Base-by-base conservation (phyloP, 176 grass and related monocot species). In the Oryza punctata region DNA sequence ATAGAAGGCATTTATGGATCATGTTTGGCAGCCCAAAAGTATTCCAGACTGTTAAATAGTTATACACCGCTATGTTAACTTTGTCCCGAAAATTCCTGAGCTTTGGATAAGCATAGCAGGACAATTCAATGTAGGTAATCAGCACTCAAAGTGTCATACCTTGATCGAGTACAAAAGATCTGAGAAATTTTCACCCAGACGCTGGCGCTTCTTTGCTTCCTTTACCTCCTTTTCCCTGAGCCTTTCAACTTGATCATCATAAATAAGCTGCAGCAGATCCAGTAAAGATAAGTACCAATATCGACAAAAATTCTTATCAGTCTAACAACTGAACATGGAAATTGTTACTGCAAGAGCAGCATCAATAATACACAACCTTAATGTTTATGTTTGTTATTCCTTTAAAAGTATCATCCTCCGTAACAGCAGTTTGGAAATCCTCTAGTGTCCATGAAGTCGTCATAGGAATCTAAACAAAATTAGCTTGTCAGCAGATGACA, bases 111-210 rank as follows among this genome's bases (percentile, higher is more conserved):
- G 59, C 70, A 74, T 32, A 65, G 27, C 75, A 79, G 69, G 25
- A 70, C 47, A 24, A 79, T 70, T 72, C 66, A 26, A 89, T 72
- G 32, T 44, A 85, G 21, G 12, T 28, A 73, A 61, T 23, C 32
- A 66, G 30, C 16, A 73, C 26, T 46, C 6, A 66, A 49, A 23
- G 33, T 67, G 59, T 19, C 28, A 61, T 81, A 96, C 97, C 93
- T 96, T 99, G 28, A 99, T 94, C 32, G 97, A 96, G 69, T 96
- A 94, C 38, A 99, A 44, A 69, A 96, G 75, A 84, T 99, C 97
- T 64, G 88, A 91, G 79, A 99, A 99, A 85, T 94, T 96, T 81
- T 96, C 97, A 78, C 88, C 94, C 85, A 94, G 84, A 24, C 93
- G 85, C 75, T 92, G 97, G 75, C 91, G 91, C 75, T 94, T 96